phyloP scores from a whole-genome alignment of 306 rosid genomes.

The Sicyos edulis region DNA sequence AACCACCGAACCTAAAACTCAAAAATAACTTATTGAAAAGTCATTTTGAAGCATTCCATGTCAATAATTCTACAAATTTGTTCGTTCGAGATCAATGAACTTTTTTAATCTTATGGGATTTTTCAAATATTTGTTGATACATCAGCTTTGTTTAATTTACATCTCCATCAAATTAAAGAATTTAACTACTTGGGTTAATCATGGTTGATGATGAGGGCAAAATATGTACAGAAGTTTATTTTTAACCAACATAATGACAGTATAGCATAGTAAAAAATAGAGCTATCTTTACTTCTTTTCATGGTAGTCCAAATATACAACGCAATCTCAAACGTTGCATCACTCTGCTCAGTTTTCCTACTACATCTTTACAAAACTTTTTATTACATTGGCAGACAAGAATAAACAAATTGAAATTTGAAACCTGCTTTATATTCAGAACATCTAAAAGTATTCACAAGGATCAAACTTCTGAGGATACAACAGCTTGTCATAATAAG shows the following conservation, averaged over 20 bases:
- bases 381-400: constrained; percentile 60
- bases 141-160: not conserved
- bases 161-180: not conserved
- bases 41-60: too few relatives aligned
- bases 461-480: constrained; percentile 30
- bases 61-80: too few relatives aligned
- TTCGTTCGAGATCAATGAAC: not conserved
- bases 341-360: constrained; percentile 34
- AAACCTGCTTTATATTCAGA: constrained; percentile 25
- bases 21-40: too few relatives aligned
- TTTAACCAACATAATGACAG: not conserved
- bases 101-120: not conserved
- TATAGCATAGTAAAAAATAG: not conserved
- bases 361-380: constrained; percentile 41
- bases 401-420: constrained; percentile 38
- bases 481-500: not conserved
- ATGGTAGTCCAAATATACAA: constrained; percentile 35
- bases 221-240: not conserved
- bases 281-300: constrained; percentile 3
- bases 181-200: not conserved
- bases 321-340: constrained; percentile 25
- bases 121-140: not conserved
- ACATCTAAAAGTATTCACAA: constrained; percentile 27
- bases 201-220: not conserved
- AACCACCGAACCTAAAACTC: too few relatives aligned